Base-by-base conservation (phyloP, 805 yeast genomes). In the Torulaspora quercuum region DNA sequence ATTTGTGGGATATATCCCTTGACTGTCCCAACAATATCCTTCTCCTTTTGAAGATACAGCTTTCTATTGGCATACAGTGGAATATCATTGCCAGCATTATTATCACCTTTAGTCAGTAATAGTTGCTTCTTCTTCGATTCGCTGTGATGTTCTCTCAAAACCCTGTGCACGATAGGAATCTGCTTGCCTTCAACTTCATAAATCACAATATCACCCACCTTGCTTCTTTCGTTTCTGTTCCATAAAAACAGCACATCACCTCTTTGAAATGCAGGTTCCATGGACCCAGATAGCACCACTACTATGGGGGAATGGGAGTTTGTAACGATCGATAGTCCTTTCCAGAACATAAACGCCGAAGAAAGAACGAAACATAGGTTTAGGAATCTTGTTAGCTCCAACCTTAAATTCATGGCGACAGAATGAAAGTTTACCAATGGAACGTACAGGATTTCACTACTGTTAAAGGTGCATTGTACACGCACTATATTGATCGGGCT, bases 201-300 rank as follows among this genome's bases (percentile, higher is more conserved):
- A 5, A 92, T 97, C 9, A 92, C 97, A 15, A 92, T 72, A 53
- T 92, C 98, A 14, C 98, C 98, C 1, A 89, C 92, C 29, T 75
- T 67, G 13, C 80, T 77, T 19, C 62, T 59, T 13, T 64, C 54
- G 38, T 82, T 78, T 48, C 97, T 72, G 63, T 92, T 92, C 95
- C 95, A 89, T 39, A 92, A 68, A 53, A 92, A 80, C 44, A 92
- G 66, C 11, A 92, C 81, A 59, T 92, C 98, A 33, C 98, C 98
- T 64, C 98, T 76, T 64, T 92, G 97, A 72, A 92, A 92, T 2
- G 98, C 98, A 2, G 98, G 98, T 61, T 92, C 98, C 98, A 92
- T 92, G 2, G 97, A 90, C 5, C 98, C 98, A 1, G 97, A 88
- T 32, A 92, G 74, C 7, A 92, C 98, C 18, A 92, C 98, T 13